Percentiles rank a stretch among this genome's conserved stretches.
These are phyloP conservation scores for Xerocomus brunneocitrinus DNA, from an alignment of 768 basidiomycete species.

Conservation along the genomic window DNA sequence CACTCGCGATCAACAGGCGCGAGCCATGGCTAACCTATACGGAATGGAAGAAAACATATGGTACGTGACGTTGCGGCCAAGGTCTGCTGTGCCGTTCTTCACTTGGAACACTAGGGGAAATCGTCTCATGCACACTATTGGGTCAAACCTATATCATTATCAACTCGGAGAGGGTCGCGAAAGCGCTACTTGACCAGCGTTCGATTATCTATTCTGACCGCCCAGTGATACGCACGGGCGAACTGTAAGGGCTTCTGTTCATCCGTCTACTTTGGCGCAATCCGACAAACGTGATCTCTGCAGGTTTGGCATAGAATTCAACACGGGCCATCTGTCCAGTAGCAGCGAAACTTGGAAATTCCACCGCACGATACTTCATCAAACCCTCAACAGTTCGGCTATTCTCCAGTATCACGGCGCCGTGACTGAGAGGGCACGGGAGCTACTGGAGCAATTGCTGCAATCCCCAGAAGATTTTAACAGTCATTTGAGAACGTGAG, in stretches of 20 bases:
- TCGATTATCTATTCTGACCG: slow-evolving; percentile 22
- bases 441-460: slow-evolving; percentile 9
- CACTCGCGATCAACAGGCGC: slow-evolving; percentile 20
- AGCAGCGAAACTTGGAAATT: slow-evolving; percentile 11
- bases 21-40: slow-evolving; percentile 31
- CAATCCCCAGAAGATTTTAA: slow-evolving; percentile 14
- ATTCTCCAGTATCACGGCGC: slow-evolving; percentile 11
- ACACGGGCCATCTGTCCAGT: slow-evolving; percentile 18
- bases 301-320: slow-evolving; percentile 25
- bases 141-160: slow-evolving; percentile 23
- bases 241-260: slow-evolving; percentile 1
- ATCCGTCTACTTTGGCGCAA: neutral
- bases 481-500: slow-evolving; percentile 17
- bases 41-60: slow-evolving; percentile 30
- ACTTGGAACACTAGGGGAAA: slow-evolving; percentile 12
- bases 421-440: slow-evolving; percentile 3
- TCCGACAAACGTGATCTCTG: neutral
- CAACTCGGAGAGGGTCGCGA: slow-evolving; percentile 21
- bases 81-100: neutral
- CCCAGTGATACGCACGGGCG: slow-evolving; percentile 4
- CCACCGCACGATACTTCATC: slow-evolving; percentile 18
- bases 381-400: slow-evolving; percentile 8
- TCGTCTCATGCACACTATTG: slow-evolving; percentile 18
- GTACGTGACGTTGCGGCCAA: slow-evolving; percentile 14
- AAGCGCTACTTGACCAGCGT: slow-evolving; percentile 23